A percentile compares a stretch with the other conserved stretches of the same genome.
Evolutionary conservation across 352 stramenopile genomes (phyloP).

Genomic region (Pythium scleroteichum): DNA sequence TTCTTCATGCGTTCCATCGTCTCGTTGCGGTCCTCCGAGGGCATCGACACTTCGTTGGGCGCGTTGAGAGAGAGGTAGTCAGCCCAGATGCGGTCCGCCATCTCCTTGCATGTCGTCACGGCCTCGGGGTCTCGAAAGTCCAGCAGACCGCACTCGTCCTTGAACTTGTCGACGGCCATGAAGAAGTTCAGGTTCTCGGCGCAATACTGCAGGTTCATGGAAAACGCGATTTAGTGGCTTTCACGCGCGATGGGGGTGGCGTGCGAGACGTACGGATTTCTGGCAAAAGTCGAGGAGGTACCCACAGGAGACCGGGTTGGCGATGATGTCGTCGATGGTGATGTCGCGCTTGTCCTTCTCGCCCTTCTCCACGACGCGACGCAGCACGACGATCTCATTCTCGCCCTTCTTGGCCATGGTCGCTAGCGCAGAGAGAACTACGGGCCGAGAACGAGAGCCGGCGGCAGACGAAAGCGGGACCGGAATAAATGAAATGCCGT

Average conservation of each 20-base stretch:
- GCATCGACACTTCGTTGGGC: conserved; percentile 81
- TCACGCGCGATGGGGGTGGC: too few relatives aligned
- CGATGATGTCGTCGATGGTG: conserved; percentile 83
- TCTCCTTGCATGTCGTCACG: conserved; percentile 79
- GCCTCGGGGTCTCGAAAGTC: conserved; percentile 82
- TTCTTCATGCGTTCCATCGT: conserved; percentile 86
- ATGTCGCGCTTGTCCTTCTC: conserved; percentile 77
- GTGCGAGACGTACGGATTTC: conserved; percentile 79
- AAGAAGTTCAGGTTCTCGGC: conserved; percentile 88
- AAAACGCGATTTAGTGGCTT: too few relatives aligned
- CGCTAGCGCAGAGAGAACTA: not conserved
- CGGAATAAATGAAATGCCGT: conserved; percentile 29
- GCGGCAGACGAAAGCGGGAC: conserved; percentile 12
- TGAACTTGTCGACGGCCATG: conserved; percentile 87
- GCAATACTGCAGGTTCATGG: conserved; percentile 80
- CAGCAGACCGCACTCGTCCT: conserved; percentile 74
- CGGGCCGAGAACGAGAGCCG: not conserved
- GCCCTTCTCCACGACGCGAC: conserved; percentile 69
- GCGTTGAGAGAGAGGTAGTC: conserved; percentile 85
- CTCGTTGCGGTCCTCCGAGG: conserved; percentile 73
- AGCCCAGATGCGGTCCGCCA: conserved; percentile 83
- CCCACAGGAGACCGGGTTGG: conserved; percentile 81
- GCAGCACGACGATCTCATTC: conserved; percentile 70
- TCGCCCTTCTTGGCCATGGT: conserved; percentile 66
- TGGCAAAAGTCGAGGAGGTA: conserved; percentile 88